Evolutionary conservation across 1,139 yeast genomes (phyloP).

Genomic region (Geotrichum macrosporum): DNA sequence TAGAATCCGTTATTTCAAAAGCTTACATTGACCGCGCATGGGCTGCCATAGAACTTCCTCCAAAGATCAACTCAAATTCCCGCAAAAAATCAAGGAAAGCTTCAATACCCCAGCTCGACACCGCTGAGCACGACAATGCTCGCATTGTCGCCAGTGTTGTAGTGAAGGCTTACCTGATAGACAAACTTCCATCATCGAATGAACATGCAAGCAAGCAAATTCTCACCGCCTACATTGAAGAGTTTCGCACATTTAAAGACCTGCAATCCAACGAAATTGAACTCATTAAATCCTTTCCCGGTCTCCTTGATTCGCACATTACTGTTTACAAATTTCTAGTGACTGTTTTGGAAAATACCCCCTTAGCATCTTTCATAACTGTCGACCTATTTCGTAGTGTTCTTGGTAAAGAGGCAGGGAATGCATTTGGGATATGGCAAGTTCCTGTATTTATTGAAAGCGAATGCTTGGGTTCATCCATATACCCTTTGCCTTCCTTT

Average conservation of each 20-base stretch:
- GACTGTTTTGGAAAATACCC: conserved; percentile 40
- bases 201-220: conserved; percentile 3
- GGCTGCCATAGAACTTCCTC: not conserved
- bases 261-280: conserved; percentile 56
- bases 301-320: conserved; percentile 48
- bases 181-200: conserved; percentile 1
- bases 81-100: not conserved
- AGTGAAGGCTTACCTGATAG: conserved; percentile 22
- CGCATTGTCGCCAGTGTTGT: conserved; percentile 38
- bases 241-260: conserved; percentile 36
- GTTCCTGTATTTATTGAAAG: conserved; percentile 43
- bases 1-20: conserved; percentile 1
- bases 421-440: conserved; percentile 75
- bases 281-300: conserved; percentile 50
- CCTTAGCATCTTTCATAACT: conserved; percentile 42
- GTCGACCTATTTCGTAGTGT: conserved; percentile 45
- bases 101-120: conserved; percentile 8
- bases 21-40: conserved; percentile 8
- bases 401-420: conserved; percentile 63
- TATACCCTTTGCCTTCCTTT: conserved; percentile 63
- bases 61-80: conserved; percentile 1
- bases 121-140: conserved; percentile 40
- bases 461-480: conserved; percentile 64
- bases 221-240: conserved; percentile 2
- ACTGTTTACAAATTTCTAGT: conserved; percentile 50